phyloP scores from a whole-genome alignment of 257 asterid species.

The Marsdenia floribunda region DNA sequence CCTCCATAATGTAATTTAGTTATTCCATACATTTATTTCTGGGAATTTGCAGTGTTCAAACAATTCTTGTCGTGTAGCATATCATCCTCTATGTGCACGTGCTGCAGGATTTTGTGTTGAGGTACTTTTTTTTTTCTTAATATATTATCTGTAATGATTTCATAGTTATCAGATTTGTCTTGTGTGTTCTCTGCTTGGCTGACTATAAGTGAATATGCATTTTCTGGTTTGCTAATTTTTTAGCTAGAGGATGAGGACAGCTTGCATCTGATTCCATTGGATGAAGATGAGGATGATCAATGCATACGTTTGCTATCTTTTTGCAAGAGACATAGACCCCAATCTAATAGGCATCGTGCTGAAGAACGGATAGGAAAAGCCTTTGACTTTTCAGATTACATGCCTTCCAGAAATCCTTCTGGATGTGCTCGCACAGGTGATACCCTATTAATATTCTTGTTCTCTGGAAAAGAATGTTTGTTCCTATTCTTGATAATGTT shows the following conservation, averaged over 20 bases:
- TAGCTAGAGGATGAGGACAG: slow-evolving; percentile 90
- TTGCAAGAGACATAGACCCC: slow-evolving; percentile 84
- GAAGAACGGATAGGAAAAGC: slow-evolving; percentile 47
- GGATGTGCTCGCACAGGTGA: slow-evolving; percentile 96
- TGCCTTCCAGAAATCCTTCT: slow-evolving; percentile 68
- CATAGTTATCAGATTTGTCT: not conserved
- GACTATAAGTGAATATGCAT: not conserved
- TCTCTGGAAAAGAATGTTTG: not conserved
- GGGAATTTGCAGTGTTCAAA: slow-evolving; percentile 76
- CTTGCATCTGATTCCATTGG: slow-evolving; percentile 55
- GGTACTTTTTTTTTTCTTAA: slow-evolving; percentile 39
- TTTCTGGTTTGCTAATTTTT: slow-evolving; percentile 11
- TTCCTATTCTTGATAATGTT: not conserved
- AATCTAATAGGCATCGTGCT: slow-evolving; percentile 50
- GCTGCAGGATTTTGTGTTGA: slow-evolving; percentile 98
- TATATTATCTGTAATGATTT: slow-evolving; percentile 4
- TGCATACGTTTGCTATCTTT: slow-evolving; percentile 87
- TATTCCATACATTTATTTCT: slow-evolving; percentile 12
- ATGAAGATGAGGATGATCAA: slow-evolving; percentile 86
- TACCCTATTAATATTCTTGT: slow-evolving; percentile 6
- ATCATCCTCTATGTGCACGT: slow-evolving; percentile 99
- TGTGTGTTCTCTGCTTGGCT: not conserved
- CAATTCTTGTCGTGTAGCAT: slow-evolving; percentile 72
- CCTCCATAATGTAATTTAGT: slow-evolving; percentile 3
- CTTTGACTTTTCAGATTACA: slow-evolving; percentile 48